Evolutionary conservation across 2,329 filamentous ascomycete genomes (phyloP).

Genomic region (Exophiala sp.): DNA sequence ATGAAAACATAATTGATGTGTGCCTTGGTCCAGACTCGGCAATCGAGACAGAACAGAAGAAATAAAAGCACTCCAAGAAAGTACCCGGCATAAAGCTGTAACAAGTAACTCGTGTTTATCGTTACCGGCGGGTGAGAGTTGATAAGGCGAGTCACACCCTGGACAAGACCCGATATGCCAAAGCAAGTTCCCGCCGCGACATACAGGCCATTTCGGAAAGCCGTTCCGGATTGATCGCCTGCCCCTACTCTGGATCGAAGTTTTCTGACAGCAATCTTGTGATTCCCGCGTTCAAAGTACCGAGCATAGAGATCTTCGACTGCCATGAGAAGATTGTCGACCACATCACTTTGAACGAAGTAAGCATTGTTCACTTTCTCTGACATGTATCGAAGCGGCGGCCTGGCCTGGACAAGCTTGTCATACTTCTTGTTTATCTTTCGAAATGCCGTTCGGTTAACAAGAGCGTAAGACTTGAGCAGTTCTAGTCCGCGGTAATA

Average conservation of each 20-base stretch:
- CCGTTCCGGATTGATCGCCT: conserved; percentile 53
- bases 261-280: conserved; percentile 83
- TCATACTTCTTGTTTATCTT: conserved; percentile 99
- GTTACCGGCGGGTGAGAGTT: conserved; percentile 47
- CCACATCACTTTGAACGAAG: conserved; percentile 82
- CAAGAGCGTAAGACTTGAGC: conserved; percentile 80
- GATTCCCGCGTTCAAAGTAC: conserved; percentile 91
- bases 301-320: conserved; percentile 89
- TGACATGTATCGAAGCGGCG: conserved; percentile 73
- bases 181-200: conserved; percentile 64
- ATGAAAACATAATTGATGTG: conserved; percentile 97
- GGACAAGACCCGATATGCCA: conserved; percentile 58
- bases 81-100: conserved; percentile 87
- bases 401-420: conserved; percentile 75
- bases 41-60: conserved; percentile 77
- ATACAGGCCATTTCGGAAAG: conserved; percentile 59
- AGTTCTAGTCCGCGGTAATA: conserved; percentile 89
- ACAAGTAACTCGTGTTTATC: conserved; percentile 58
- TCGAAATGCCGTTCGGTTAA: conserved; percentile 88
- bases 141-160: conserved; percentile 49
- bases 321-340: conserved; percentile 71
- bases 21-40: conserved; percentile 70
- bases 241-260: conserved; percentile 64
- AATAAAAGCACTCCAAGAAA: conserved; percentile 78
- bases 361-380: conserved; percentile 86